Percentiles rank a stretch among this genome's conserved stretches.
These are phyloP conservation scores for Blumeriella jaapii DNA, from an alignment of 2,329 filamentous ascomycete genomes.

Conservation along the genomic window DNA sequence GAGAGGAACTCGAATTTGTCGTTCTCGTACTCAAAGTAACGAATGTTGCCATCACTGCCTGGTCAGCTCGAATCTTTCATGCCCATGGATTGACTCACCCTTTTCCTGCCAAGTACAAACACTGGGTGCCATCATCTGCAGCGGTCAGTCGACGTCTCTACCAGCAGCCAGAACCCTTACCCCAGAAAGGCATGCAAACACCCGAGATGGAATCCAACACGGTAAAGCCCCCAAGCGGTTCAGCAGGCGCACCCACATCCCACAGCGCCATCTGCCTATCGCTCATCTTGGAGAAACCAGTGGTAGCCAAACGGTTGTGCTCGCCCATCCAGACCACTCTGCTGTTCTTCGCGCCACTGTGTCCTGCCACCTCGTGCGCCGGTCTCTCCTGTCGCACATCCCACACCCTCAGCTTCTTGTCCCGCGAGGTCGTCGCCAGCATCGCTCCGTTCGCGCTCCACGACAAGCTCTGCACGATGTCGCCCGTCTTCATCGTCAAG, in stretches of 20 bases:
- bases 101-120: slow-evolving; percentile 92
- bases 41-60: slow-evolving; percentile 86
- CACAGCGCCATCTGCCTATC: slow-evolving; percentile 92
- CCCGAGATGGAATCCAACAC: slow-evolving; percentile 92
- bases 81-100: slow-evolving; percentile 48
- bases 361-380: slow-evolving; percentile 72
- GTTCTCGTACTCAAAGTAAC: slow-evolving; percentile 96
- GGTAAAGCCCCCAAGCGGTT: slow-evolving; percentile 83
- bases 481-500: slow-evolving; percentile 70
- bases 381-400: slow-evolving; percentile 88
- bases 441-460: slow-evolving; percentile 87
- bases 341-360: slow-evolving; percentile 94
- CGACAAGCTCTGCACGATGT: slow-evolving; percentile 89
- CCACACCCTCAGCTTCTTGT: slow-evolving; percentile 98
- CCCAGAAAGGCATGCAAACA: slow-evolving; percentile 99
- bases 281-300: slow-evolving; percentile 97
- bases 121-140: slow-evolving; percentile 78
- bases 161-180: slow-evolving; percentile 29
- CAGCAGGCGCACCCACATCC: slow-evolving; percentile 70
- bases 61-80: slow-evolving; percentile 8
- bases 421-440: slow-evolving; percentile 84
- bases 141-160: slow-evolving; percentile 18
- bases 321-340: slow-evolving; percentile 95
- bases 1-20: slow-evolving; percentile 97
- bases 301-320: slow-evolving; percentile 89